Evolutionary conservation across 345 rosid genomes (phyloP).

Genomic region (Carallia pectinifolia): DNA sequence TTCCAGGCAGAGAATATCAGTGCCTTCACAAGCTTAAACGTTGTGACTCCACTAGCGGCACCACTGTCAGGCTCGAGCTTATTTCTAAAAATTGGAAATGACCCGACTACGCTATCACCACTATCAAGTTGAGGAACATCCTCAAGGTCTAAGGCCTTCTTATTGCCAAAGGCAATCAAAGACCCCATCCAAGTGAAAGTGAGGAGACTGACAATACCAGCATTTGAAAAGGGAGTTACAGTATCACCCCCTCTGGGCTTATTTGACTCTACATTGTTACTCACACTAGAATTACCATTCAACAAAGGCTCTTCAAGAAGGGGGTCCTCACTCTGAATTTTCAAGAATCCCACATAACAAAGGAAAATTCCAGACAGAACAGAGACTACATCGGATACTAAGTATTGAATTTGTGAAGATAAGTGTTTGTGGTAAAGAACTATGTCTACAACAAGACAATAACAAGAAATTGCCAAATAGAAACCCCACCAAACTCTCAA

Average conservation of each 20-base stretch:
- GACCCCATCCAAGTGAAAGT: slow-evolving; percentile 26
- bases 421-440: slow-evolving; percentile 33
- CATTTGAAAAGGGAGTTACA: slow-evolving; percentile 24
- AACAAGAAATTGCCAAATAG: slow-evolving; percentile 55
- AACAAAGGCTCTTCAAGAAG: slow-evolving; percentile 43
- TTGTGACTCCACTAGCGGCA: slow-evolving; percentile 4
- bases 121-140: slow-evolving; percentile 27
- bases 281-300: slow-evolving; percentile 21
- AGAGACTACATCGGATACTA: slow-evolving; percentile 51
- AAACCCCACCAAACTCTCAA: slow-evolving; percentile 76
- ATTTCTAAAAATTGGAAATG: slow-evolving; percentile 17
- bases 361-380: slow-evolving; percentile 49
- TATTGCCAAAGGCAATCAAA: slow-evolving; percentile 22
- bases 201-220: slow-evolving; percentile 24
- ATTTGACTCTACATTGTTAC: slow-evolving; percentile 6
- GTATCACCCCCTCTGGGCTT: slow-evolving; percentile 25
- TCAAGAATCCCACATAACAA: slow-evolving; percentile 48
- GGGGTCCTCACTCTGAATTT: slow-evolving; percentile 26
- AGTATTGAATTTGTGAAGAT: slow-evolving; percentile 24
- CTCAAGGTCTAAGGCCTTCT: slow-evolving; percentile 28
- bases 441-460: slow-evolving; percentile 51
- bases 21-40: slow-evolving; percentile 25
- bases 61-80: slow-evolving; percentile 10
- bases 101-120: slow-evolving; percentile 21
- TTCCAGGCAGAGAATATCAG: slow-evolving; percentile 20